Percentiles rank a stretch among this genome's conserved stretches.
phyloP scores from a whole-genome alignment of 2,329 filamentous ascomycete genomes.

The Xylariaceae sp. region DNA sequence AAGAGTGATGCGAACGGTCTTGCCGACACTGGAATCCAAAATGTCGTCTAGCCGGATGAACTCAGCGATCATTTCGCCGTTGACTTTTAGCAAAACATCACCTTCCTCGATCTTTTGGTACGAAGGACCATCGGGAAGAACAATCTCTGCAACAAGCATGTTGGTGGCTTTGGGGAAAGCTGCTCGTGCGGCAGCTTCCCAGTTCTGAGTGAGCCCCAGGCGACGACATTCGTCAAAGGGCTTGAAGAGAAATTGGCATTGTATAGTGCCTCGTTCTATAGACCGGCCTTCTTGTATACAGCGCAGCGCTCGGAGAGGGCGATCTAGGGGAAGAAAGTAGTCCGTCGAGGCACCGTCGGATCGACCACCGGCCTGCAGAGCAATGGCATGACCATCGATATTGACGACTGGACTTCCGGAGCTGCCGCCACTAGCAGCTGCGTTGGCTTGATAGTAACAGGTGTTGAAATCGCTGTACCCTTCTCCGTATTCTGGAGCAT shows the following conservation, averaged over 20 bases:
- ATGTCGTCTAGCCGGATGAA: slow-evolving; percentile 91
- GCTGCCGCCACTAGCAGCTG: slow-evolving; percentile 92
- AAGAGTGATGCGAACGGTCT: slow-evolving; percentile 74
- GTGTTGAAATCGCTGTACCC: slow-evolving; percentile 97
- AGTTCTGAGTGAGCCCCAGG: slow-evolving; percentile 77
- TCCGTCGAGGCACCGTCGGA: slow-evolving; percentile 95
- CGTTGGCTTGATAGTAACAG: slow-evolving; percentile 96
- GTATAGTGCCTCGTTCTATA: slow-evolving; percentile 91
- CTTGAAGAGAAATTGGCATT: slow-evolving; percentile 95
- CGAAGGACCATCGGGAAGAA: slow-evolving; percentile 86
- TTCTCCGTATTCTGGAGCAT: slow-evolving; percentile 96
- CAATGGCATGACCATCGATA: slow-evolving; percentile 87
- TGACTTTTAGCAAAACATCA: slow-evolving; percentile 89
- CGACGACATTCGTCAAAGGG: slow-evolving; percentile 96
- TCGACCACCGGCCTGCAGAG: slow-evolving; percentile 88
- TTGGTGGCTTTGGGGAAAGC: slow-evolving; percentile 90
- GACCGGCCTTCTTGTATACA: slow-evolving; percentile 75
- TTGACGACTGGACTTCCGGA: slow-evolving; percentile 98
- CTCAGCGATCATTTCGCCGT: slow-evolving; percentile 87
- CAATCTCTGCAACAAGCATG: slow-evolving; percentile 94
- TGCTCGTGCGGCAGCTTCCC: slow-evolving; percentile 81
- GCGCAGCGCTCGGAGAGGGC: slow-evolving; percentile 80
- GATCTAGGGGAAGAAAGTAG: slow-evolving; percentile 92
- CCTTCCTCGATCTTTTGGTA: slow-evolving; percentile 88
- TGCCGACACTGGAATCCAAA: slow-evolving; percentile 80